Evolutionary conservation across 1,139 yeast species (phyloP).

Genomic region (Sugiyamaella grinbergsii): DNA sequence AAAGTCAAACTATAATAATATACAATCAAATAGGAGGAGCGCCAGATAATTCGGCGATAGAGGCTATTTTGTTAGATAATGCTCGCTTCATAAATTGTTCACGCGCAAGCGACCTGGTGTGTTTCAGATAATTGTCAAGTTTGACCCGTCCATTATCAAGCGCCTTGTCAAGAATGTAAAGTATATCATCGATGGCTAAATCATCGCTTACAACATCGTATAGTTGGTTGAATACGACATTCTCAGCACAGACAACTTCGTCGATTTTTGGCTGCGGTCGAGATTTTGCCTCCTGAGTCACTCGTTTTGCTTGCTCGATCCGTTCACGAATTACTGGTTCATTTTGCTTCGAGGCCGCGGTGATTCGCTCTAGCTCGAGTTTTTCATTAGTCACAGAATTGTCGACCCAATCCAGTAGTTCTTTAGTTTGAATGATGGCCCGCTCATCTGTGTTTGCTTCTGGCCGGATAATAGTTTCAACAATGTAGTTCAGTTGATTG

Average conservation of each 20-base stretch:
- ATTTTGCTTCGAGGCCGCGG: slow-evolving; percentile 40
- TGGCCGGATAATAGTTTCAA: slow-evolving; percentile 28
- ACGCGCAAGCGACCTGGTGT: slow-evolving; percentile 67
- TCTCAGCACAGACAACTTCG: slow-evolving; percentile 50
- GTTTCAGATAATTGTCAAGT: slow-evolving; percentile 57
- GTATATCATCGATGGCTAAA: slow-evolving; percentile 67
- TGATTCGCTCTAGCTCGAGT: slow-evolving; percentile 35
- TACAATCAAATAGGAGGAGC: neutral
- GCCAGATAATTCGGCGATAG: slow-evolving; percentile 16
- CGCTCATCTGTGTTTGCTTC: slow-evolving; percentile 38
- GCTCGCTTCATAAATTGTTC: slow-evolving; percentile 61
- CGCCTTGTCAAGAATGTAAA: slow-evolving; percentile 60
- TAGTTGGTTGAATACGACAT: slow-evolving; percentile 55
- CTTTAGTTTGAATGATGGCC: slow-evolving; percentile 32
- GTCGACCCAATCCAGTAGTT: slow-evolving; percentile 38
- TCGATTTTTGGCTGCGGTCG: slow-evolving; percentile 46
- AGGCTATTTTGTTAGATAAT: slow-evolving; percentile 33
- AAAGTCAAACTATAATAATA: neutral
- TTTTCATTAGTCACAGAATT: slow-evolving; percentile 38
- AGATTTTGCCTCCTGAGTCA: slow-evolving; percentile 39
- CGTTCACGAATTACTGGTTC: slow-evolving; percentile 38
- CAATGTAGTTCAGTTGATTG: slow-evolving; percentile 22
- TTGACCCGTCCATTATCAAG: slow-evolving; percentile 51
- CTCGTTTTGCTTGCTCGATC: slow-evolving; percentile 38
- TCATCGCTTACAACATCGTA: slow-evolving; percentile 68